Base-by-base conservation (phyloP, 2,329 filamentous ascomycete genomes). In the Nemania serpens region DNA sequence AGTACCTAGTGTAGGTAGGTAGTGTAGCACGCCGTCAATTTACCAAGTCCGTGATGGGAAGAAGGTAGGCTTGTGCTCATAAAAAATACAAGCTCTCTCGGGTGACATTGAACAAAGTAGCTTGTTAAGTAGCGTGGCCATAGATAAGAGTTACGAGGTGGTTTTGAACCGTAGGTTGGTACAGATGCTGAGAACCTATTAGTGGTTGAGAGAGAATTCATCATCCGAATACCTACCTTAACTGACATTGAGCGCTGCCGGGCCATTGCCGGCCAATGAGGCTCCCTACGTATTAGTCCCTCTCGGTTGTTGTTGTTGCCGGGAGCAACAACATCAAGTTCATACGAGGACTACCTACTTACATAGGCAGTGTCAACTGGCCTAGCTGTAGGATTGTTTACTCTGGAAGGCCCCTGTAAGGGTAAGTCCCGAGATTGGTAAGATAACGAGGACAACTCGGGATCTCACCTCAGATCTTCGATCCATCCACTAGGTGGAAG, bases 401-500 rank as follows among this genome's bases (percentile, higher is more conserved):
- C 39, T 41, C 7, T 50, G 15, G 20, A 20, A 22, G 29, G 46
- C 11, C n/a, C 45, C n/a, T 45, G 7, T 15, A n/a, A 12, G 33
- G 11, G 48, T 47, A 56, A 51, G 50, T 29, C 36, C 22, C 56
- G 34, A 43, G 37, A 53, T 59, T 61, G 46, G 43, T 57, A 43
- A 33, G 48, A 50, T 45, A 33, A 43, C 45, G 59, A 58, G 43
- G 20, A 41, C 42, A 6, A 42, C 17, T 51, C 17, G 20, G 37
- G 52, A 48, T 54, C 47, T 58, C 25, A n/a, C n/a, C 25, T 29
- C 25, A 7, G 25, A 29, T 29, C n/a, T n/a, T n/a, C n/a, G n/a
- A n/a, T n/a, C n/a, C n/a, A n/a, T n/a, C n/a, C n/a, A n/a, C n/a
- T n/a, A n/a, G n/a, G n/a, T n/a, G n/a, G n/a, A n/a, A n/a, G n/a